These are phyloP conservation scores for Ichthyophthirius multifiliis DNA, from an alignment of 169 alveolate species.

Conservation along the genomic window DNA sequence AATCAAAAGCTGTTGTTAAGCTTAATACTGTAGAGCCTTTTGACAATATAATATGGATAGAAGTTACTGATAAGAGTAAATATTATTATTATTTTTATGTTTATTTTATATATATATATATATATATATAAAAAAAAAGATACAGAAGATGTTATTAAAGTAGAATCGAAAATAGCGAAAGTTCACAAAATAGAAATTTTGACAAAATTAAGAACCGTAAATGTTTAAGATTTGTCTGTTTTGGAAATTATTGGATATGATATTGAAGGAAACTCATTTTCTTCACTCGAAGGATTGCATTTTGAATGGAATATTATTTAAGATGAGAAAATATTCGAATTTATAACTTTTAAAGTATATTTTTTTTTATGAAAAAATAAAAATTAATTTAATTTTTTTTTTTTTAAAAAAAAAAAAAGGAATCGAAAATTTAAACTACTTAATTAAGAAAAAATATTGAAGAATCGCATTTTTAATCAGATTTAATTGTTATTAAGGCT, in stretches of 20 bases:
- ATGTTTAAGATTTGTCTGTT: constrained; percentile 38
- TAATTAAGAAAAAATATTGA: constrained; percentile 6
- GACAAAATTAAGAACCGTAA: constrained; percentile 33
- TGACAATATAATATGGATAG: constrained; percentile 45
- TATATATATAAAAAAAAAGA: neutral
- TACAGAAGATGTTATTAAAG: constrained; percentile 39
- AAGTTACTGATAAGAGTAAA: constrained; percentile 45
- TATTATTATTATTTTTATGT: neutral
- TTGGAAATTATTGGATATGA: constrained; percentile 50
- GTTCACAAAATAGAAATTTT: constrained; percentile 35
- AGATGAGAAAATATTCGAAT: constrained; percentile 30
- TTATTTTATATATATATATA: neutral
- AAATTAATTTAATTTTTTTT: neutral
- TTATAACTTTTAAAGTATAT: constrained; percentile 28
- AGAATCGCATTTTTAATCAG: constrained; percentile 6
- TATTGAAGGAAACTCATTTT: constrained; percentile 57
- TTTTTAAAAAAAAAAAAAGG: neutral
- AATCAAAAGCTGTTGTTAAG: constrained; percentile 7
- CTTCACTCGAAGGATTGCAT: constrained; percentile 47
- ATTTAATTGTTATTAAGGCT: neutral
- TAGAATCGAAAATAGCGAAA: constrained; percentile 31
- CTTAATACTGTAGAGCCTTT: neutral
- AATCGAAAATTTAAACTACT: constrained; percentile 1
- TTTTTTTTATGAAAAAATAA: neutral
- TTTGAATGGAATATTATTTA: constrained; percentile 52